Evolutionary conservation across 2,329 filamentous ascomycete genomes (phyloP).

Genomic region (Endoconidiophora laricicola): DNA sequence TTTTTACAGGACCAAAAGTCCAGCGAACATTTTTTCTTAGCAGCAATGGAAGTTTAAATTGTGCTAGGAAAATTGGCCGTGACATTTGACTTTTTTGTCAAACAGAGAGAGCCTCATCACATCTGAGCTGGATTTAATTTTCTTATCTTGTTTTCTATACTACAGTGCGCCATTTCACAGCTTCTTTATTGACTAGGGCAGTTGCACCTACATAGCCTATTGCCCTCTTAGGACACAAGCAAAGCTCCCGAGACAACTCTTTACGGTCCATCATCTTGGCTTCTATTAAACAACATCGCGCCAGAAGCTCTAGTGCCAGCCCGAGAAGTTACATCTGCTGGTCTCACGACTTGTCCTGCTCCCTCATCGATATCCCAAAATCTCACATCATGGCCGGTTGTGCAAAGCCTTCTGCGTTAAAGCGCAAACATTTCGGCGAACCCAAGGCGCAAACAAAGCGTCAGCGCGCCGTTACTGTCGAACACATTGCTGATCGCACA

Average conservation of each 20-base stretch:
- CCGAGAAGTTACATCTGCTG: too few species aligned
- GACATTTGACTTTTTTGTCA: too few species aligned
- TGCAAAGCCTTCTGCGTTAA: constrained; percentile 6
- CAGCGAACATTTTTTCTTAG: constrained; percentile 11
- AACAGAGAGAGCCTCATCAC: too few species aligned
- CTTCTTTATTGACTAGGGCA: neutral
- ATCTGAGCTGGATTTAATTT: too few species aligned
- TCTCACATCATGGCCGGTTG: constrained; percentile 7
- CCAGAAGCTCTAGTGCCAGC: too few species aligned
- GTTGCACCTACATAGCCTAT: neutral
- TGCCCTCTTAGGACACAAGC: too few species aligned
- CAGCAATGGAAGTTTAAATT: neutral
- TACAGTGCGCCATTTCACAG: neutral
- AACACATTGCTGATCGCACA: constrained; percentile 10
- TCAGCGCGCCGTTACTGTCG: neutral
- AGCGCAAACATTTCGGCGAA: constrained; percentile 12
- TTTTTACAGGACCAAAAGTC: constrained; percentile 10
- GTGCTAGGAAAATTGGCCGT: neutral
- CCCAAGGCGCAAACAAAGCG: constrained; percentile 11
- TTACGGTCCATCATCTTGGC: too few species aligned
- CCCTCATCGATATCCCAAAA: neutral
- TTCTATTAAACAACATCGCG: too few species aligned
- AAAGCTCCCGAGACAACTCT: too few species aligned
- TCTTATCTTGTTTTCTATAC: too few species aligned
- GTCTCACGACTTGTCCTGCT: neutral